Conservation (phyloP, 495 filamentous ascomycete species). For the Amorphotheca resinae region DNA sequence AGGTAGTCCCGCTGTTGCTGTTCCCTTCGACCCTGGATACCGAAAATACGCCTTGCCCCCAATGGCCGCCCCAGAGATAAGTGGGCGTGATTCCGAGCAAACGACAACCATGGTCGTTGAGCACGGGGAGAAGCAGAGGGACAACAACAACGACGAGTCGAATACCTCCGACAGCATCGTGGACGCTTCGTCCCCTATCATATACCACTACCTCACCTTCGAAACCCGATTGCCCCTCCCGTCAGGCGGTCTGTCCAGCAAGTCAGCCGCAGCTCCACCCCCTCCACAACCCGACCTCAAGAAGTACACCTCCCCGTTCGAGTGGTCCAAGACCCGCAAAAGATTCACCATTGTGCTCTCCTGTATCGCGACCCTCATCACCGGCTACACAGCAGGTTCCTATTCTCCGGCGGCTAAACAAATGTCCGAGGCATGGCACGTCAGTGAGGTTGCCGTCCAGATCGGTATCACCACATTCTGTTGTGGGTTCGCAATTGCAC, state of each 20-base stretch:
- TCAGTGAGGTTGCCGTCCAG: constrained; percentile 51
- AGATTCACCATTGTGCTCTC: constrained; percentile 60
- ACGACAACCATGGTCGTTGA: background rate
- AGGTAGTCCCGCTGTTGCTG: no score
- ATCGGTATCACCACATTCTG: constrained; percentile 79
- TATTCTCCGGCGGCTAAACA: constrained; percentile 56
- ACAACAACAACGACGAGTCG: background rate
- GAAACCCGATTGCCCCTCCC: constrained; percentile 53
- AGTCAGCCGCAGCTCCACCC: constrained; percentile 26
- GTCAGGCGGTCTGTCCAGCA: constrained; percentile 26
- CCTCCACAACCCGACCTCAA: constrained; percentile 52
- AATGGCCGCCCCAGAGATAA: constrained; percentile 14
- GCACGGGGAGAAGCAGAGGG: constrained; percentile 3
- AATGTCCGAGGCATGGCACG: constrained; percentile 48
- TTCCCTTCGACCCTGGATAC: no score
- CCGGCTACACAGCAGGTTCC: constrained; percentile 72
- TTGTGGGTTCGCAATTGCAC: constrained; percentile 68
- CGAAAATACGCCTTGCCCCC: no score
- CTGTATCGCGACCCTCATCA: constrained; percentile 61
- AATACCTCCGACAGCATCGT: background rate
- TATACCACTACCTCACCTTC: constrained; percentile 61
- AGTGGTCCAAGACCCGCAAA: constrained; percentile 61
- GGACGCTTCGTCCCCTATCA: constrained; percentile 29
- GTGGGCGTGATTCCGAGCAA: constrained; percentile 2
- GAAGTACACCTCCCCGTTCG: constrained; percentile 56